Base-by-base conservation (phyloP, 305 asterid genomes). In the Coffea humblotiana region DNA sequence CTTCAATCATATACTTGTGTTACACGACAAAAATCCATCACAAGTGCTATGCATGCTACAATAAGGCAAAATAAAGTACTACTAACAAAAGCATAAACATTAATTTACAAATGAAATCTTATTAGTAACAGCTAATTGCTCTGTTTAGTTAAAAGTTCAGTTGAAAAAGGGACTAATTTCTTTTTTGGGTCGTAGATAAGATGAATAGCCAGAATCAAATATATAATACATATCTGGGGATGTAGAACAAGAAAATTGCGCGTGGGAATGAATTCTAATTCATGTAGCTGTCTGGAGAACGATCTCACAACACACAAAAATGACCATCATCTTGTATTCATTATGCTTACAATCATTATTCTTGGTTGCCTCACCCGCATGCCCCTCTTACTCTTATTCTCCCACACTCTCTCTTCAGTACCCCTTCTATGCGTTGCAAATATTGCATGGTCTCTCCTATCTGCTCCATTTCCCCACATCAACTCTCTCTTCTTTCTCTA, bases 241-340 rank as follows among this genome's bases (percentile, higher is more conserved):
- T 64, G 45, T 10, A 25, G 37, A 78, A 52, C 5, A 18, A 71
- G 37, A 54, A 75, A 5, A 49, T 29, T 77, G 83, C 84, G 89
- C 85, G 83, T 88, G 87, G 84, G 67, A 77, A 87, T 80, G 82
- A 89, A 84, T 80, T 81, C 51, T 81, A 84, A 82, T 89, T 88
- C 84, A 85, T 93, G 85, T 91, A 87, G 77, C 82, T 86, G 91
- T 89, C 90, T 87, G 82, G 78, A 78, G 84, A 88, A 89, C 88
- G 88, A 84, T 85, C 76, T 84, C 86, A 40, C 72, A 29, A 47
- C 72, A 78, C 58, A 82, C 35, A 68, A 84, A 81, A 82, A 80
- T 72, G 79, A 85, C 91, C 93, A 90, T 92, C 93, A 94, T 93
- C 94, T 91, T 92, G 82, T 84, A 89, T 95, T 93, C 96, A 93